Percentiles rank a stretch among this genome's conserved stretches.
Conservation (phyloP, 805 yeast genomes). For the Candida hispaniensis region DNA sequence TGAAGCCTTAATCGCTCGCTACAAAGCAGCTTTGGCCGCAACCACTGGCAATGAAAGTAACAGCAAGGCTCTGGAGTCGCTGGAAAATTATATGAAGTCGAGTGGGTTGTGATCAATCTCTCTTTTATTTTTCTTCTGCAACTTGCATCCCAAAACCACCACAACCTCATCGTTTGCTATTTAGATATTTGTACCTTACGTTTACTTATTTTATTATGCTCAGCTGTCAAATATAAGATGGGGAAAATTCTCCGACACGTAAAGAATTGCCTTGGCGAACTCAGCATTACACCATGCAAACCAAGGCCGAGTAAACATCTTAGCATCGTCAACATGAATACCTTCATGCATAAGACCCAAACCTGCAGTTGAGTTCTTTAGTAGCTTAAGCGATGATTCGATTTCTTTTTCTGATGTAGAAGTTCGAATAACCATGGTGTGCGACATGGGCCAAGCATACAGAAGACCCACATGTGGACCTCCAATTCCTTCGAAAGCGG, state of each 20-base stretch:
- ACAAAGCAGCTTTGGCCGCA: conserved; percentile 50
- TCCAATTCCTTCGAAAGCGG: conserved; percentile 63
- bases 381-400: conserved; percentile 34
- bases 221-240: conserved; percentile 43
- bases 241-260: conserved; percentile 64
- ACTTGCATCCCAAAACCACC: no score
- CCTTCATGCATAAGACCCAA: conserved; percentile 81
- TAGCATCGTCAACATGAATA: conserved; percentile 44
- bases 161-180: no score
- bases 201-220: conserved; percentile 1
- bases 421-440: conserved; percentile 66
- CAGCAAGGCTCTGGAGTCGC: conserved; percentile 19
- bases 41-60: conserved; percentile 19
- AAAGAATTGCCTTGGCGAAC: conserved; percentile 76
- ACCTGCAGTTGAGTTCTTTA: conserved; percentile 55
- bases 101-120: no score
- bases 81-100: conserved; percentile 16
- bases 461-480: conserved; percentile 82
- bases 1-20: conserved; percentile 49
- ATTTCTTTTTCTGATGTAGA: conserved; percentile 64
- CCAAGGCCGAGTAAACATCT: conserved; percentile 67
- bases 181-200: no score
- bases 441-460: conserved; percentile 87
- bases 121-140: no score
- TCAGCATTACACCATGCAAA: conserved; percentile 93